A percentile compares a stretch with the other conserved stretches of the same genome.
phyloP scores from a whole-genome alignment of 345 rosid genomes.

The Eucalyptus caleyi region DNA sequence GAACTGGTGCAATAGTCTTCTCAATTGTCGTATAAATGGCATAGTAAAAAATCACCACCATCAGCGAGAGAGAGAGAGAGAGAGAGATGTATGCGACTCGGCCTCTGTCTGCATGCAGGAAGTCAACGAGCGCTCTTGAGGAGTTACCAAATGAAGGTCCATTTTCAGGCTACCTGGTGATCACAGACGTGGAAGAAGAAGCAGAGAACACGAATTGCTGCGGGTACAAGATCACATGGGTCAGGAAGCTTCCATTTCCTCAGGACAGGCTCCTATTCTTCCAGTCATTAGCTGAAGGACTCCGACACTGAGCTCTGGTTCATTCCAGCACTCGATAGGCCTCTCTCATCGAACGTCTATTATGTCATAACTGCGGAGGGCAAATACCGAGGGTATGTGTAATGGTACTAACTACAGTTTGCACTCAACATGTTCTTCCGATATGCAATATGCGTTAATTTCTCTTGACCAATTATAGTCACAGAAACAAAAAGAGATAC shows the following conservation, averaged over 20 bases:
- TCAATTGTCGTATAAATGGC: background rate
- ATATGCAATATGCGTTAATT: background rate
- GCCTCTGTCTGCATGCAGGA: conserved; percentile 35
- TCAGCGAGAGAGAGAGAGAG: background rate
- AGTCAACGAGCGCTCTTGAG: conserved; percentile 19
- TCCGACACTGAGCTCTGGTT: no score
- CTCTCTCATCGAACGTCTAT: no score
- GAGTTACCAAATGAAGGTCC: conserved; percentile 58
- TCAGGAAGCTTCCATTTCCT: conserved; percentile 28
- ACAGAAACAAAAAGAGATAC: no score
- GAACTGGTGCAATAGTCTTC: background rate
- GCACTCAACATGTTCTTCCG: background rate
- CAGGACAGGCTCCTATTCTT: no score
- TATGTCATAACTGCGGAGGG: no score
- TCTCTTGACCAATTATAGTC: background rate
- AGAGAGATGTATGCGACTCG: conserved; percentile 39
- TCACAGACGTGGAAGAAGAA: conserved; percentile 53
- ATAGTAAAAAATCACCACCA: no score
- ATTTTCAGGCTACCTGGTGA: conserved; percentile 44
- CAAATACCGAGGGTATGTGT: no score
- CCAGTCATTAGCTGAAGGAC: no score
- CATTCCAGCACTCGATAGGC: no score
- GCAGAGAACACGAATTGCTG: conserved; percentile 45
- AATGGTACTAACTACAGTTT: background rate
- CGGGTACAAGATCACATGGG: conserved; percentile 28